Base-by-base conservation (phyloP, 768 basidiomycete species). In the Boletus huronensis region DNA sequence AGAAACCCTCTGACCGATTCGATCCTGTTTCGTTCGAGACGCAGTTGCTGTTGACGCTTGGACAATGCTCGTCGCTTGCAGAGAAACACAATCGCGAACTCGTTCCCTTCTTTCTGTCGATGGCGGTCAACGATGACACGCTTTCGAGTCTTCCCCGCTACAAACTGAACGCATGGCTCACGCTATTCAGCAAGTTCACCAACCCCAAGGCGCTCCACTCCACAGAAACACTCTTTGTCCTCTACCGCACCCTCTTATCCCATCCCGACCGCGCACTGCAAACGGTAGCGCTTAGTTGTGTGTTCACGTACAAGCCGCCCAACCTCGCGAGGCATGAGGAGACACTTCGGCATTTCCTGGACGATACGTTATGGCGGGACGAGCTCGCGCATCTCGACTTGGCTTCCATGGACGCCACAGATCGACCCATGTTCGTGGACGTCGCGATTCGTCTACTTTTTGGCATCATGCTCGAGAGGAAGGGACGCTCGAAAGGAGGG, bases 161-260 rank as follows among this genome's bases (percentile, higher is more conserved):
- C 28, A 87, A 85, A 64, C 80, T 97, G 10, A 73, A 73, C 16
- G 77, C 82, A 0, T 98, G 91, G 85, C 82, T 98, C 26, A 81
- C 81, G 19, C 78, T 98, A 11, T 91, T 98, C 70, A 80, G 90
- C 47, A 96, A 94, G 67, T 90, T 99, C 67, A 74, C 75, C 61
- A 98, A 98, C 65, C 96, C 95, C n/a, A 96, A 92, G 72, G 90
- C 93, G 0, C 74, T 95, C 2, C 80, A 84, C 64, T 77, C 82
- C 7, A 82, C 90, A 0, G 79, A 87, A 9, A 77, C 78, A 0
- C 77, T 98, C 5, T 81, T 79, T 39, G 48, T 74, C 2, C 66
- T 93, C 23, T 96, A 94, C 71, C 77, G 79, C 14, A 73, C 80
- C n/a, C 78, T 91, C 21, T 79, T 98, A 23, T 86, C 93, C 5